phyloP scores from a whole-genome alignment of 2,329 filamentous ascomycete species.

The Fusarium nygamai region DNA sequence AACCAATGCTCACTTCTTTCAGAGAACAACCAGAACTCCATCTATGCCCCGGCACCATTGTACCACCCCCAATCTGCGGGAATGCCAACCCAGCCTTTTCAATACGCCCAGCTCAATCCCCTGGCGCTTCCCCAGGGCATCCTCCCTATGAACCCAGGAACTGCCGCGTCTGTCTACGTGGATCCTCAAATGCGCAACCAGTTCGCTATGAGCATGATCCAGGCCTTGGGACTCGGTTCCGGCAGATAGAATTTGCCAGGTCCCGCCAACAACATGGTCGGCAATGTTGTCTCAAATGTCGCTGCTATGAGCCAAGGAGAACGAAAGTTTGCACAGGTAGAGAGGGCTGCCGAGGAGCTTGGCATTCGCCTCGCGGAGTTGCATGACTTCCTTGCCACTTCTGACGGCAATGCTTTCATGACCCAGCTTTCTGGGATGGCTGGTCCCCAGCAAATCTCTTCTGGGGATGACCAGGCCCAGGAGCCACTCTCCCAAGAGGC shows the following conservation, averaged over 20 bases:
- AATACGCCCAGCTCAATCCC: background rate
- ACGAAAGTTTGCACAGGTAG: constrained; percentile 61
- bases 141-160: background rate
- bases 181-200: constrained; percentile 24
- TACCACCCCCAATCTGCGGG: background rate
- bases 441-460: constrained; percentile 2
- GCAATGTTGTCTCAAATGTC: constrained; percentile 58
- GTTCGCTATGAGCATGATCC: constrained; percentile 32
- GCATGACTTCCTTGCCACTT: constrained; percentile 53
- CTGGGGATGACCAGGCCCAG: background rate
- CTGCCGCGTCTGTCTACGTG: background rate
- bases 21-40: constrained; percentile 39
- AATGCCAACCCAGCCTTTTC: constrained; percentile 5
- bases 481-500: background rate
- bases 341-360: constrained; percentile 64
- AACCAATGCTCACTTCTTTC: background rate
- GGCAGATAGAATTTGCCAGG: constrained; percentile 48
- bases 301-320: constrained; percentile 55
- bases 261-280: constrained; percentile 37
- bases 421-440: background rate
- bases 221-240: constrained; percentile 45
- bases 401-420: constrained; percentile 36
- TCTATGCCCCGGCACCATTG: constrained; percentile 6
- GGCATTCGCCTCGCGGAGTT: constrained; percentile 63
- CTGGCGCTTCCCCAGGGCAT: background rate